These are phyloP conservation scores for Trypanosoma congolense DNA, from an alignment of 208 protist species.

Conservation along the genomic window DNA sequence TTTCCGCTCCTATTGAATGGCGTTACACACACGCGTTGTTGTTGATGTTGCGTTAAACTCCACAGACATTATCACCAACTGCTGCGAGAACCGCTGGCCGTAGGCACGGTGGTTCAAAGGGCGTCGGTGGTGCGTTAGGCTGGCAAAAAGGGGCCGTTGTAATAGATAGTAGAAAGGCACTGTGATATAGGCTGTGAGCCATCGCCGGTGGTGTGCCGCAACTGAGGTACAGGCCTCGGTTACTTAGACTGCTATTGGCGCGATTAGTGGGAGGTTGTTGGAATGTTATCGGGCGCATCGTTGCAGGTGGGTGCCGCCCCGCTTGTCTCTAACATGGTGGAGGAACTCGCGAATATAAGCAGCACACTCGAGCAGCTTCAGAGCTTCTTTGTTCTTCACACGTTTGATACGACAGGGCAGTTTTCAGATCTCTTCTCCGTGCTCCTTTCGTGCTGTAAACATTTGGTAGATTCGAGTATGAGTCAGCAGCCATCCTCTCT, in stretches of 20 bases:
- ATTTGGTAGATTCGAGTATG: constrained; percentile 42
- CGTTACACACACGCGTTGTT: too few species aligned
- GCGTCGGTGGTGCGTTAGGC: too few species aligned
- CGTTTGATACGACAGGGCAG: constrained; percentile 66
- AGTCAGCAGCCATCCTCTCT: constrained; percentile 16
- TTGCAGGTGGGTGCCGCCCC: background rate
- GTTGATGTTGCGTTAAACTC: too few species aligned
- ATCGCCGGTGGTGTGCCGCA: too few species aligned
- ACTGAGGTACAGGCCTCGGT: too few species aligned
- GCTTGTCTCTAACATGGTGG: background rate
- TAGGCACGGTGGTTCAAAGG: too few species aligned
- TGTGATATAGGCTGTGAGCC: too few species aligned
- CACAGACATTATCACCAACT: too few species aligned
- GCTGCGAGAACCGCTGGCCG: too few species aligned
- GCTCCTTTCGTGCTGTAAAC: constrained; percentile 52
- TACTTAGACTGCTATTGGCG: background rate
- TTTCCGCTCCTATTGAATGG: too few species aligned
- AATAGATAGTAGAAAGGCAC: too few species aligned
- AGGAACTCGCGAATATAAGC: constrained; percentile 5
- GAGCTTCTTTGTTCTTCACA: constrained; percentile 42
- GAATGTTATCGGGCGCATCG: background rate
- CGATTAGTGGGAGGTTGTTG: background rate
- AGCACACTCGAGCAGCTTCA: constrained; percentile 39
- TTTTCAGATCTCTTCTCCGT: constrained; percentile 69
- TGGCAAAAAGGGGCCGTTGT: too few species aligned